Percentiles rank a stretch among this genome's conserved stretches.
Evolutionary conservation across 208 protist species (phyloP).

Genomic region (Acanthamoeba royreba): DNA sequence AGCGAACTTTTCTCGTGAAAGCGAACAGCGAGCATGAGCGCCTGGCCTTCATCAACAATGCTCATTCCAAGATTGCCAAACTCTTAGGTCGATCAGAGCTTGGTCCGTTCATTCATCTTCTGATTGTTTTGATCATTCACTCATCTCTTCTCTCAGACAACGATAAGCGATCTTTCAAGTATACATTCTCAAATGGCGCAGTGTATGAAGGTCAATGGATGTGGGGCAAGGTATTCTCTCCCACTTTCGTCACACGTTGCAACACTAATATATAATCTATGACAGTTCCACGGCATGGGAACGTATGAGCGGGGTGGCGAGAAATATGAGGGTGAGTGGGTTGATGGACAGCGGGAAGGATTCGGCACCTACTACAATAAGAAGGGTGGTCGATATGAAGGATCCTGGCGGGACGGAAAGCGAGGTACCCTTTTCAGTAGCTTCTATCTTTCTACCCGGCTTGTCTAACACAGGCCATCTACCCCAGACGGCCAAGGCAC

Average conservation of each 20-base stretch:
- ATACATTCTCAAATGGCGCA: neutral
- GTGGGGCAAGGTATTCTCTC: neutral
- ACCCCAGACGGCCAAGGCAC: neutral
- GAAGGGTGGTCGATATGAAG: neutral
- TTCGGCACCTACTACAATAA: neutral
- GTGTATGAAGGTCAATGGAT: constrained; percentile 2
- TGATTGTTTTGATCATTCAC: neutral
- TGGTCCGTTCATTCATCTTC: neutral
- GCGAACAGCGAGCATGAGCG: neutral
- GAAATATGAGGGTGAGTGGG: constrained; percentile 26
- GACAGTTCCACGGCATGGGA: constrained; percentile 2
- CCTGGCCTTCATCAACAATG: neutral
- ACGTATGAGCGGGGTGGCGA: neutral
- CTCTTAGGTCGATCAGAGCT: neutral
- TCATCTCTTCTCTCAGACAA: neutral
- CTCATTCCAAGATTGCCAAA: neutral
- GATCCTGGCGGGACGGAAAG: neutral
- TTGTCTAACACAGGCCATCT: neutral
- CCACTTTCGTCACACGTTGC: neutral
- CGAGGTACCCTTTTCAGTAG: neutral
- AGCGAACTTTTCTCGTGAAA: neutral
- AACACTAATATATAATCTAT: neutral
- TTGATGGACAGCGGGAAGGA: neutral
- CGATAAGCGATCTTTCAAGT: neutral
- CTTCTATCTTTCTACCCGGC: neutral